These are phyloP conservation scores for Sanghuangporus sanghuang DNA, from an alignment of 1,284 basidiomycete genomes.

Conservation along the genomic window DNA sequence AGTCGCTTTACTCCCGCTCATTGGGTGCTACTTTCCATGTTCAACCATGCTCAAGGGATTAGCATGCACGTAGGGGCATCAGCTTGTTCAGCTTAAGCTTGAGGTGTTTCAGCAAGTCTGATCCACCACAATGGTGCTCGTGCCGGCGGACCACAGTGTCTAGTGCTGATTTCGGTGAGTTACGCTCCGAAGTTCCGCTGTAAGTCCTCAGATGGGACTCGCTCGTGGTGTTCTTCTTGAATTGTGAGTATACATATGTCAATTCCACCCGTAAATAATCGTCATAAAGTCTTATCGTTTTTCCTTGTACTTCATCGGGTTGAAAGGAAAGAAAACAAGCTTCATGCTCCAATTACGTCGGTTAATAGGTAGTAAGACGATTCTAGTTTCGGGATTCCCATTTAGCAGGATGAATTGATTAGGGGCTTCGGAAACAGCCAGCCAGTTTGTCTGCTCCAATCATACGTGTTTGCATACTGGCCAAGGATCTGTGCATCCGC, in stretches of 20 bases:
- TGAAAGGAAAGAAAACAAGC: background rate
- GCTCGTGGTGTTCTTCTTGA: background rate
- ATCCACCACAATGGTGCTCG: background rate
- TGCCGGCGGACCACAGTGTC: background rate
- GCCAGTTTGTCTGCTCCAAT: background rate
- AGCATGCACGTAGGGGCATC: background rate
- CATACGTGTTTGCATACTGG: background rate
- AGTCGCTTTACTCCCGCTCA: background rate
- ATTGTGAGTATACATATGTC: background rate
- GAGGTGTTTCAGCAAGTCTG: background rate
- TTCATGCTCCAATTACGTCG: background rate
- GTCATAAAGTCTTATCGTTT: background rate
- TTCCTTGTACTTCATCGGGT: background rate
- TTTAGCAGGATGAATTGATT: background rate
- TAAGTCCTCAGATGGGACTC: background rate
- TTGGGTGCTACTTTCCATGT: background rate
- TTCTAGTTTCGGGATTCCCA: background rate
- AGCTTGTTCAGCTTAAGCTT: background rate
- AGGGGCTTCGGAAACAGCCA: background rate
- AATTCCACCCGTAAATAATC: background rate
- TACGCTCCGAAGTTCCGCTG: too few relatives aligned
- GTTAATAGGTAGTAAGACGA: background rate
- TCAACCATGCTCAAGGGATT: background rate
- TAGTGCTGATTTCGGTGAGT: background rate
- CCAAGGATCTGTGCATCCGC: background rate